Percentiles rank a stretch among this genome's conserved stretches.
phyloP scores from a whole-genome alignment of 768 basidiomycete species.

The Pulveroboletus ravenelii region DNA sequence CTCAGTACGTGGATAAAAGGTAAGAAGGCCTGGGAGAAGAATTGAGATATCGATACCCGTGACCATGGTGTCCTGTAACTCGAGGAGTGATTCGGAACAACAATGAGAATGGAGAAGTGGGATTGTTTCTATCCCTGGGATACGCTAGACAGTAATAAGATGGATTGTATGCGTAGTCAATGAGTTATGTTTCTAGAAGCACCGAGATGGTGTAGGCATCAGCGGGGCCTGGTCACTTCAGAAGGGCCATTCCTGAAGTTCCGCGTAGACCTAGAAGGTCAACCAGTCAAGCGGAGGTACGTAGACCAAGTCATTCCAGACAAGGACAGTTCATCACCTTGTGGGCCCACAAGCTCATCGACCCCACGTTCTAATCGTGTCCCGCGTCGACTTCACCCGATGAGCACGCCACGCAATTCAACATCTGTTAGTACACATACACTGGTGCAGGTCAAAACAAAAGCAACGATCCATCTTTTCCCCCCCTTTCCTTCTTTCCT shows the following conservation, averaged over 20 bases:
- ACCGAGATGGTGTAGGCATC: no score
- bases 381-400: not conserved
- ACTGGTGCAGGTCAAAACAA: not conserved
- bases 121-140: not conserved
- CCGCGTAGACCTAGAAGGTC: not conserved
- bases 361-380: not conserved
- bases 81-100: not conserved
- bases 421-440: not conserved
- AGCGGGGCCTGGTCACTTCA: no score
- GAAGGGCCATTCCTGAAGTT: not conserved
- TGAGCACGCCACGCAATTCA: not conserved
- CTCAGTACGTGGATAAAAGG: conserved; percentile 76
- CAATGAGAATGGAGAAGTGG: not conserved
- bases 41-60: conserved; percentile 11
- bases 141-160: not conserved
- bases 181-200: not conserved
- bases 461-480: not conserved
- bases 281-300: not conserved
- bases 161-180: not conserved
- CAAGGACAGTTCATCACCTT: no score
- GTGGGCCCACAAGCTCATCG: no score
- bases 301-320: not conserved
- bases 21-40: conserved; percentile 59
- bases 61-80: not conserved
- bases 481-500: not conserved